These are phyloP conservation scores for Nitzschia inconspicua DNA, from an alignment of 108 stramenopile genomes.

Conservation along the genomic window DNA sequence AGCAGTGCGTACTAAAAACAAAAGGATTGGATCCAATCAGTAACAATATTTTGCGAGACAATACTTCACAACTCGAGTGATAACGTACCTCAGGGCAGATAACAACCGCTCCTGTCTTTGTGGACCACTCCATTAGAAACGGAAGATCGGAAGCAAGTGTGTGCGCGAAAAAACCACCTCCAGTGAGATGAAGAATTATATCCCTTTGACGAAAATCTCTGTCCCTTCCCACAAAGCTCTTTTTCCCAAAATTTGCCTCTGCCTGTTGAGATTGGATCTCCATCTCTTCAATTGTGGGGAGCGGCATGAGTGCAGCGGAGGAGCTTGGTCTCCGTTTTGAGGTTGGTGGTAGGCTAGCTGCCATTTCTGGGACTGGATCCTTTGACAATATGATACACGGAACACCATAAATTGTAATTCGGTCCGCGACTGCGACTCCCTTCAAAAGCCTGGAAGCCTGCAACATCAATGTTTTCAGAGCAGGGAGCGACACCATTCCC, in stretches of 20 bases:
- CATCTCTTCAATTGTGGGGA: constrained; percentile 63
- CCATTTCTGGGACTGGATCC: constrained; percentile 59
- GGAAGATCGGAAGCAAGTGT: constrained; percentile 81
- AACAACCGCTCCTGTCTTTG: constrained; percentile 63
- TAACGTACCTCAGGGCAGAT: constrained; percentile 66
- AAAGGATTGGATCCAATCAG: not conserved
- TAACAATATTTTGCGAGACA: not conserved
- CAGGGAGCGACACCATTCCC: constrained; percentile 79
- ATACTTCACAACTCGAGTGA: not conserved
- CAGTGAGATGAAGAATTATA: constrained; percentile 79
- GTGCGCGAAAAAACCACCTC: constrained; percentile 83
- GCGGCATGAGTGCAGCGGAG: constrained; percentile 17
- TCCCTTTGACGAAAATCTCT: constrained; percentile 38
- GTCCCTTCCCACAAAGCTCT: constrained; percentile 25
- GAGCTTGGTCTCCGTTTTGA: constrained; percentile 8
- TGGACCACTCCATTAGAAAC: constrained; percentile 78
- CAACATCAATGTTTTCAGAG: constrained; percentile 64
- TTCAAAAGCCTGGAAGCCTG: constrained; percentile 72
- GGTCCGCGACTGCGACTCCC: constrained; percentile 74
- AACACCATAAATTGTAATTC: constrained; percentile 67
- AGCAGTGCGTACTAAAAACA: constrained; percentile 51
- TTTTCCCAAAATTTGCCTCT: constrained; percentile 1
- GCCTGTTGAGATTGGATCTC: not conserved
- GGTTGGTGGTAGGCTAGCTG: constrained; percentile 22
- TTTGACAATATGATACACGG: constrained; percentile 71